A percentile compares a stretch with the other conserved stretches of the same genome.
phyloP scores from a whole-genome alignment of 352 stramenopile genomes.

The Pythium apleroticum region DNA sequence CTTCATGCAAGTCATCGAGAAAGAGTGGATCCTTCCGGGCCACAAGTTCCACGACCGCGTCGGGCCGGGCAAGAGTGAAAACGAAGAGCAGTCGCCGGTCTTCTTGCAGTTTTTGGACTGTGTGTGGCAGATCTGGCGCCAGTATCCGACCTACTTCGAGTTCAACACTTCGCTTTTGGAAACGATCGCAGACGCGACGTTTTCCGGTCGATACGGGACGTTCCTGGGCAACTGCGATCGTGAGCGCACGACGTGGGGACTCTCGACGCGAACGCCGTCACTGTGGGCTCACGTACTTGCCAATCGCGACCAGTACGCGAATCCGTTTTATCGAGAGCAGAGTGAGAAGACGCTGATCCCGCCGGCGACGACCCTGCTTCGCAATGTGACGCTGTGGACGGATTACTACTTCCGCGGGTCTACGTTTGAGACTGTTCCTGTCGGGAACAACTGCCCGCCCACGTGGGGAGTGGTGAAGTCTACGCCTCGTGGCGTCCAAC shows the following conservation, averaged over 20 bases:
- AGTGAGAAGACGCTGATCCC: conserved; percentile 56
- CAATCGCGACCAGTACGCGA: conserved; percentile 46
- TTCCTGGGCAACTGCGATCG: conserved; percentile 89
- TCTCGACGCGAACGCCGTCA: conserved; percentile 59
- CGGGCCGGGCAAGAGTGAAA: conserved; percentile 58
- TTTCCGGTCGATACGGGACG: conserved; percentile 78
- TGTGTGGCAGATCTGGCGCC: conserved; percentile 78
- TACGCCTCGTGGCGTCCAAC: conserved; percentile 25
- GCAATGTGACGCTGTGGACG: conserved; percentile 78
- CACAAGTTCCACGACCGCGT: conserved; percentile 91
- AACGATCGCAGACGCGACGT: conserved; percentile 65
- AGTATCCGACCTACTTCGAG: conserved; percentile 87
- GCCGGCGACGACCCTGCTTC: conserved; percentile 48
- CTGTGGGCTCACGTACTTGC: conserved; percentile 65
- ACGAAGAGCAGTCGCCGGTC: conserved; percentile 84
- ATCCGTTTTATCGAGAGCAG: conserved; percentile 70
- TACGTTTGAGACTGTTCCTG: conserved; percentile 40
- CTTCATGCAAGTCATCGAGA: conserved; percentile 81
- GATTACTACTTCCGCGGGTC: conserved; percentile 77
- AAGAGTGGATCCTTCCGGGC: conserved; percentile 84
- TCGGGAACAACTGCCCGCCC: conserved; percentile 47
- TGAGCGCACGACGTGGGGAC: conserved; percentile 55
- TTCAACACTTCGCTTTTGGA: conserved; percentile 77
- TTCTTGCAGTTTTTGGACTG: conserved; percentile 92
- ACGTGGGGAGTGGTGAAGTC: conserved; percentile 31